Percentiles rank a stretch among this genome's conserved stretches.
These are phyloP conservation scores for Colletotrichum gloeosporioides DNA, from an alignment of 2,329 filamentous ascomycete species.

Conservation along the genomic window DNA sequence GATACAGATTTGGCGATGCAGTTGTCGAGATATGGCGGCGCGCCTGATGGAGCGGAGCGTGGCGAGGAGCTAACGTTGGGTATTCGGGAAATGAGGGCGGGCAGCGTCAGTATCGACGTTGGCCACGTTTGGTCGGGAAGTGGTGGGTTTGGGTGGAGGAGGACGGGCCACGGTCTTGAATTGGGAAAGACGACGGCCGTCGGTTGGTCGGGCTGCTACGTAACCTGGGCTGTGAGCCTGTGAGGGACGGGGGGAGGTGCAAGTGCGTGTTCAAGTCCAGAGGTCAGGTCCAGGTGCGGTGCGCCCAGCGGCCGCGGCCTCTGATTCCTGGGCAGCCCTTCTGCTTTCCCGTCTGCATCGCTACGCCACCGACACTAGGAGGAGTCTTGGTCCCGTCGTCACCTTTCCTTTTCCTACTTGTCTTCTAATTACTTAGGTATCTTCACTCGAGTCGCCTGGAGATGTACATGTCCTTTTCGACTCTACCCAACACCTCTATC, in stretches of 20 bases:
- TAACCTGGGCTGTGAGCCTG: not conserved
- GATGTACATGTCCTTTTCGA: not conserved
- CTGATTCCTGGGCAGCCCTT: not conserved
- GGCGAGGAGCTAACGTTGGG: not conserved
- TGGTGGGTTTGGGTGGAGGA: slow-evolving; percentile 4
- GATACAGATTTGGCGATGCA: slow-evolving; percentile 8
- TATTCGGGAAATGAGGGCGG: slow-evolving; percentile 18
- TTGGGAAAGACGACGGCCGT: not conserved
- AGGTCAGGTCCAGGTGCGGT: not conserved
- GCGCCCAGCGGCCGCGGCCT: not conserved
- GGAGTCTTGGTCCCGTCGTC: not conserved
- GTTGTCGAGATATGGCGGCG: slow-evolving; percentile 4
- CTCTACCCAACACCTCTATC: not conserved
- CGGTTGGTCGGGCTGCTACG: not conserved
- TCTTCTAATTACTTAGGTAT: not conserved
- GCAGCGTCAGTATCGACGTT: slow-evolving; percentile 13
- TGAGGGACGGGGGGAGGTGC: not conserved
- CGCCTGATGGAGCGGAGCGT: not conserved
- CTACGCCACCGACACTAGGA: not conserved
- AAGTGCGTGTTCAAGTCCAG: not conserved
- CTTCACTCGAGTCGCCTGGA: not conserved
- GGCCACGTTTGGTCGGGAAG: slow-evolving; percentile 16
- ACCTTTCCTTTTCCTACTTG: not conserved
- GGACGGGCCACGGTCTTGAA: slow-evolving; percentile 18
- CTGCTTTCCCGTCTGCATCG: not conserved